Conservation (phyloP, 495 filamentous ascomycete species). For the Cercophora newfieldiana region DNA sequence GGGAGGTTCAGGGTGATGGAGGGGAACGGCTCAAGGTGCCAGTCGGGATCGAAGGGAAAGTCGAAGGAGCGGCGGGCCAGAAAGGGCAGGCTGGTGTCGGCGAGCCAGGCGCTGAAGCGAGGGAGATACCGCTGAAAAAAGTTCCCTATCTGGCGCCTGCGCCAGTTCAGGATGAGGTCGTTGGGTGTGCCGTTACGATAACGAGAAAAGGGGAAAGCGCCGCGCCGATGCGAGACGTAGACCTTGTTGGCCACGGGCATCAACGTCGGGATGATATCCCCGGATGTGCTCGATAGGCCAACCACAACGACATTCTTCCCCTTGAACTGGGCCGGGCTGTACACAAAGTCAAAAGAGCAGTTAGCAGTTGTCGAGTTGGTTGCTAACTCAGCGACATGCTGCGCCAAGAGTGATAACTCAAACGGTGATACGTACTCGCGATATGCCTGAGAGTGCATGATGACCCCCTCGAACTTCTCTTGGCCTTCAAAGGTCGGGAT, state of each 20-base stretch:
- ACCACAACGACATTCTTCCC: constrained; percentile 33
- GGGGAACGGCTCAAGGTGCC: constrained; percentile 33
- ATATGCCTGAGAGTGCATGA: constrained; percentile 34
- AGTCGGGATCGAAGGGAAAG: constrained; percentile 30
- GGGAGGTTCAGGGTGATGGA: constrained; percentile 26
- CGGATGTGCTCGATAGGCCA: constrained; percentile 29
- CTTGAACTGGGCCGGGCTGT: constrained; percentile 25
- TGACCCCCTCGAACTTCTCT: constrained; percentile 28
- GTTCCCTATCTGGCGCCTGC: constrained; percentile 23
- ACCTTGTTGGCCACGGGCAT: constrained; percentile 31
- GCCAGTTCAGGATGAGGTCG: constrained; percentile 27
- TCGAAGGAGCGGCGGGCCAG: constrained; percentile 19
- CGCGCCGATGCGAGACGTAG: constrained; percentile 36
- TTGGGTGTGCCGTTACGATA: constrained; percentile 27
- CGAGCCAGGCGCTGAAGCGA: constrained; percentile 3
- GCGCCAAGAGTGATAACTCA: not conserved
- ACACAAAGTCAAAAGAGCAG: constrained; percentile 12
- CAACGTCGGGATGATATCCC: constrained; percentile 32
- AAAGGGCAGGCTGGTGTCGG: constrained; percentile 20
- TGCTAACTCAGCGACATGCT: constrained; percentile 5
- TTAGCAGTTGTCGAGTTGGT: not conserved
- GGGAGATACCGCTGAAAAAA: constrained; percentile 25
- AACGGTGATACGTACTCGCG: constrained; percentile 9
- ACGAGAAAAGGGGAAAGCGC: constrained; percentile 26
- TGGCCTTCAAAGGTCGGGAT: constrained; percentile 29